Conservation (phyloP, 768 basidiomycete species). For the Amanita brunnescens region DNA sequence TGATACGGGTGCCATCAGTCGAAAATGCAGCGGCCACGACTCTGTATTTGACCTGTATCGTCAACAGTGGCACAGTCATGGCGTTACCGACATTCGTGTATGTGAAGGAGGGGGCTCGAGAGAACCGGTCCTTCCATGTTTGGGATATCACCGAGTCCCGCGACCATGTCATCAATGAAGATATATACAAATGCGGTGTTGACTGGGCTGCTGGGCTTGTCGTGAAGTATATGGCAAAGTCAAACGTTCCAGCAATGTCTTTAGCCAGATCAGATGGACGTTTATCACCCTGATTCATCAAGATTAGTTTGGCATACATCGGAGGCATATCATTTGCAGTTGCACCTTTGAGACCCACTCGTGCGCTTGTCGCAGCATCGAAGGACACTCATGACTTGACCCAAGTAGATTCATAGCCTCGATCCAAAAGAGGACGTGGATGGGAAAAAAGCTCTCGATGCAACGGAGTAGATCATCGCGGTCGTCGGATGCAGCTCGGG, state of each 20-base stretch:
- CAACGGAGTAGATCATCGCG: conserved; percentile 1
- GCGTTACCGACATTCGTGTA: neutral
- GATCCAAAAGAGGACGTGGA: conserved; percentile 8
- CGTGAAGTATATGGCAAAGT: conserved; percentile 15
- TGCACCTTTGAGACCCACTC: neutral
- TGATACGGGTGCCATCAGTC: neutral
- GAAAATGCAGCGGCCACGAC: conserved; percentile 10
- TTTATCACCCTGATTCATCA: neutral
- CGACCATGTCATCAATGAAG: conserved; percentile 15
- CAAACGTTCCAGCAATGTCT: conserved; percentile 7
- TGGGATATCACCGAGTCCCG: neutral
- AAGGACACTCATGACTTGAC: neutral
- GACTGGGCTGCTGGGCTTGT: conserved; percentile 10
- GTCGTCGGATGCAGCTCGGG: neutral
- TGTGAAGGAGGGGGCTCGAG: neutral
- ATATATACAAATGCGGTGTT: conserved; percentile 18
- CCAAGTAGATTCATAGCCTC: conserved; percentile 8
- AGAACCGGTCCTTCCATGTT: neutral
- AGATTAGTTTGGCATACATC: neutral
- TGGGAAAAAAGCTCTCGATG: conserved; percentile 6
- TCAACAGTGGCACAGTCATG: conserved; percentile 3
- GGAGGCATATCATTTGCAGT: neutral
- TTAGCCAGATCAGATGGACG: neutral
- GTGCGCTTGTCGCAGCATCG: neutral
- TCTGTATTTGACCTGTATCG: neutral